Conservation (phyloP, 2,329 filamentous ascomycete genomes). For the Neopestalotiopsis rosae region DNA sequence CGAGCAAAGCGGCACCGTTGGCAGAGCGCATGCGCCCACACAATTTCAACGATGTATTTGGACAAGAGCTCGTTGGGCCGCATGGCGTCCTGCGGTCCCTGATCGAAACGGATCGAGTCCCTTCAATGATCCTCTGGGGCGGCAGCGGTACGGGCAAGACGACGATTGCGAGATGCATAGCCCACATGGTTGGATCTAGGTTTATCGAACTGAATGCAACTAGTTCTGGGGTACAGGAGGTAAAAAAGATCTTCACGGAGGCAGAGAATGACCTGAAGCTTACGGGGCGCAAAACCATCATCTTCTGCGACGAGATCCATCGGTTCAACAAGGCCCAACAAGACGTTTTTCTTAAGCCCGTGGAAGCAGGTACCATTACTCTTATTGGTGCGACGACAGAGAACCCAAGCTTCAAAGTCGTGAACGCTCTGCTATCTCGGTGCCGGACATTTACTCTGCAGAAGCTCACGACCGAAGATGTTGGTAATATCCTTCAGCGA, state of each 20-base stretch:
- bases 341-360: conserved; percentile 90
- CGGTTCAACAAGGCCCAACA: conserved; percentile 91
- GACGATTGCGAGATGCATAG: conserved; percentile 90
- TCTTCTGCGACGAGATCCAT: conserved; percentile 98
- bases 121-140: conserved; percentile 96
- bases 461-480: conserved; percentile 74
- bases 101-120: conserved; percentile 84
- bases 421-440: conserved; percentile 83
- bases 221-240: conserved; percentile 83
- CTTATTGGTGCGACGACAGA: conserved; percentile 96
- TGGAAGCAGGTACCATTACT: conserved; percentile 88
- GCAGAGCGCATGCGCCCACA: conserved; percentile 92
- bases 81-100: conserved; percentile 84
- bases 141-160: conserved; percentile 84
- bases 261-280: conserved; percentile 79
- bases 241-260: conserved; percentile 89
- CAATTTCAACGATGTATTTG: conserved; percentile 83
- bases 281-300: conserved; percentile 88
- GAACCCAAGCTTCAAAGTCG: conserved; percentile 94
- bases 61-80: conserved; percentile 88
- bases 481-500: conserved; percentile 76
- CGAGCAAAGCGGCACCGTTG: conserved; percentile 76
- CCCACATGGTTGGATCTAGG: conserved; percentile 78
- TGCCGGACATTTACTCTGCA: conserved; percentile 89
- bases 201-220: conserved; percentile 98